Evolutionary conservation across 148 eudicot genomes (phyloP), one percentile per base, ranked within the genome.

Genomic region (Pouteria glomerata): DNA sequence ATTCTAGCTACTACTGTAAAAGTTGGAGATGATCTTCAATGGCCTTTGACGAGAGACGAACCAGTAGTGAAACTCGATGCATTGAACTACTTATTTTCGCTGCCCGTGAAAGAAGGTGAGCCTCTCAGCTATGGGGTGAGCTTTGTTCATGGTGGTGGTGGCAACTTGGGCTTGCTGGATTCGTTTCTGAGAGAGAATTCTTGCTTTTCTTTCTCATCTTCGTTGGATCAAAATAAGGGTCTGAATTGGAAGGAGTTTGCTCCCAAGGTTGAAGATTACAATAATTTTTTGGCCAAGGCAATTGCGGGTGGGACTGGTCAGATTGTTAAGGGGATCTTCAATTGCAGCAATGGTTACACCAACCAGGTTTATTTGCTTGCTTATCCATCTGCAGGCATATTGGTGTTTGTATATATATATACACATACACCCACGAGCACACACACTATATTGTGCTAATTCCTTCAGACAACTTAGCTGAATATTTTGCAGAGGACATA

Each of bases 1-100:
- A 68, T 78, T 29, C 71, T 94, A 0, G 98, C 98, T 0, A 87
- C 93, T 24, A 80, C 78, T 5, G 73, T 90, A 26, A 94, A 91
- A 71, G 90, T 91, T 26, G 89, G 91, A 3, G 75, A 84, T 6
- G 84, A 86, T 69, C 87, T 91, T 34, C 96, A 94, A 47, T 94
- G 98, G 98, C 98, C 98, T 0, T 77, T 94, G 67, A 94, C 98
- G 1, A 94, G 89, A 73, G 98, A 94, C 70, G 98, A 94, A 66
- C 98, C 98, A 0, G 92, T 91, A 16, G 86, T 94, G 72, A 94
- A 94, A 78, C 84, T 94, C 41, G 93, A 88, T 78, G 81, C 81
- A 19, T 68, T 83, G 23, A 87, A 91, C 74, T 94, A 91, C 72
- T 82, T 94, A 30, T 91, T 94, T 66, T 89, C 96, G 26, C 47